Evolutionary conservation across 768 basidiomycete genomes (phyloP), one percentile per base, ranked within the genome.

Genomic region (Piloderma croceum): DNA sequence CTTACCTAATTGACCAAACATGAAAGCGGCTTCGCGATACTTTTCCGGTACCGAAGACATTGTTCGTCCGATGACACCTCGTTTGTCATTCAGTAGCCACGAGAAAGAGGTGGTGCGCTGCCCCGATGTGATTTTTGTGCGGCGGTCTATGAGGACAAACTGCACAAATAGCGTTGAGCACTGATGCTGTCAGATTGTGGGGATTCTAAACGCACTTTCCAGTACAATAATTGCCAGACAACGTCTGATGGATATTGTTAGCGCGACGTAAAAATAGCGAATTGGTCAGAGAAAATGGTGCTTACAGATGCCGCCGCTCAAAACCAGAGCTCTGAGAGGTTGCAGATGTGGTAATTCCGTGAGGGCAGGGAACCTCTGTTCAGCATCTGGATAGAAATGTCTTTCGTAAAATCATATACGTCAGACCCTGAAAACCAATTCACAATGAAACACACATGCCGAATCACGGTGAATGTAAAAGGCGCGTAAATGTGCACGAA

Each of bases 401-500:
- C 91, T 93, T 29, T 11, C 6, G 34, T 60, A 39, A 57, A 18
- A 52, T 11, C 6, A 23, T 37, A 27, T 19, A 38, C 13, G 6
- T 21, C 10, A 3, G 6, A 0, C 21, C 6, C 18, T 3, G 6
- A 41, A n/a, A 20, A 38, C 19, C 24, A 15, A 36, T 13, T 21
- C n/a, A 36, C 29, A 12, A 27, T 20, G 15, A 49, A 36, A 42
- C 24, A 21, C 15, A 62, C 79, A 23, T 47, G 87, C 89, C 88
- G 73, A 41, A 98, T 91, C 18, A 92, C 83, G 11, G 90, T 92
- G 52, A 99, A 88, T 3, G 84, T 81, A 46, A 94, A 79, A 0
- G 96, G 90, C 1, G 89, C 76, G 55, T 96, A 97, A 42, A 98
- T 83, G 57, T 99, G 96, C 23, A 99, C 78, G 65, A 93, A 98